Base-by-base conservation (phyloP, 495 filamentous ascomycete species). In the Terfezia claveryi region DNA sequence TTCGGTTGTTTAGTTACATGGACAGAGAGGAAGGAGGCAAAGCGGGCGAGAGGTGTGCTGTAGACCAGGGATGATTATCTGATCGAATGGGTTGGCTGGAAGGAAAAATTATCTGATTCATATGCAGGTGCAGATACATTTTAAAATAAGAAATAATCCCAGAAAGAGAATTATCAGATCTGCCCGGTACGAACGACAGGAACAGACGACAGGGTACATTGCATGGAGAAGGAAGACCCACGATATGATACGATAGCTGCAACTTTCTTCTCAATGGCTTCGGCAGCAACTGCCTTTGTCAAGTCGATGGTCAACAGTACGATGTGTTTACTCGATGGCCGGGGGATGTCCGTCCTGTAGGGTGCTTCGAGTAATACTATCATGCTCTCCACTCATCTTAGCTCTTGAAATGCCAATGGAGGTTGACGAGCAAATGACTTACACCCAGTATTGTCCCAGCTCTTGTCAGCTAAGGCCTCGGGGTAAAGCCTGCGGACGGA, bases 381-480 rank as follows among this genome's bases (percentile, higher is more conserved):
- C n/a, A 23, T 23, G 32, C 27, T 27, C 27, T 32, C 27, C 27
- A 32, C 7, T 1, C 27, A 32, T 32, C 27, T 32, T 7, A 32
- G 27, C 27, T 32, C 27, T 7, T 32, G 14, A 23, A 11, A 12
- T 23, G 10, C 51, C 11, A 56, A 44, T 51, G 20, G 61, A 12
- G 55, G 23, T 4, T n/a, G 36, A 9, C 54, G 10, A 20, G 10
- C 9, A 14, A 23, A 0, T 23, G 36, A 61, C 81, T 64, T 69
- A 87, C 84, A 67, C 57, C 86, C 86, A 44, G 85, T 95, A 59
- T 98, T 98, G 65, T 98, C 91, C 72, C 83, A 98, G 68, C 81
- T 80, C 61, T 81, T 81, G 61, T 95, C 88, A 10, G 91, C 89
- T 50, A 96, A 73, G 44, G 78, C 78, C 68, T 88, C 82, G 0